Percentiles rank a stretch among this genome's conserved stretches.
These are phyloP conservation scores for Clarireedia hainanense DNA, from an alignment of 2,329 filamentous ascomycete species.

Conservation along the genomic window DNA sequence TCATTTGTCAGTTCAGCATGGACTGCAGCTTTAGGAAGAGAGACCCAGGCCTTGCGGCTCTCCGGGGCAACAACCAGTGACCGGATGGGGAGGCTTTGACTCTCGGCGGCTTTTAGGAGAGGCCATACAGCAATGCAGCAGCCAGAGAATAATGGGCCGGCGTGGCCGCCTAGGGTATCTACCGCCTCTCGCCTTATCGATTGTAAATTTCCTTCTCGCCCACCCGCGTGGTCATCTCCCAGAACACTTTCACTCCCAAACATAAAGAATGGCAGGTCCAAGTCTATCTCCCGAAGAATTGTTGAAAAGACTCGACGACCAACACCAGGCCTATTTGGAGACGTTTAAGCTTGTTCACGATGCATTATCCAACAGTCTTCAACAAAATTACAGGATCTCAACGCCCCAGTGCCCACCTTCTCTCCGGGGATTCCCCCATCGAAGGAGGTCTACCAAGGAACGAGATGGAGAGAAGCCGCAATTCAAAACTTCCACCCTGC, in stretches of 20 bases:
- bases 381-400: not conserved
- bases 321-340: slow-evolving; percentile 22
- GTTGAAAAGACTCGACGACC: slow-evolving; percentile 20
- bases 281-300: slow-evolving; percentile 17
- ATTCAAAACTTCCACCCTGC: slow-evolving; percentile 10
- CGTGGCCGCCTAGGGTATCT: no score
- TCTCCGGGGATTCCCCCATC: slow-evolving; percentile 1
- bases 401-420: not conserved
- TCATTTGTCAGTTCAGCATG: no score
- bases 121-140: no score
- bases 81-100: not conserved
- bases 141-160: no score
- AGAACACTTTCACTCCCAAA: no score
- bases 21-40: no score
- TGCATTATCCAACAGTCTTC: slow-evolving; percentile 14
- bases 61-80: not conserved
- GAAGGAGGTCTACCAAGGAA: not conserved
- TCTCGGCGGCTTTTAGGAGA: no score
- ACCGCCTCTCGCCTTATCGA: no score
- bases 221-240: no score
- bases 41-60: not conserved
- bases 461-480: not conserved
- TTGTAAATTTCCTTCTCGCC: no score
- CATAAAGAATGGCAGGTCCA: not conserved
- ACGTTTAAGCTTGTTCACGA: slow-evolving; percentile 22